Evolutionary conservation across 805 yeast genomes (phyloP).

Genomic region (Scheffersomyces lignosus): DNA sequence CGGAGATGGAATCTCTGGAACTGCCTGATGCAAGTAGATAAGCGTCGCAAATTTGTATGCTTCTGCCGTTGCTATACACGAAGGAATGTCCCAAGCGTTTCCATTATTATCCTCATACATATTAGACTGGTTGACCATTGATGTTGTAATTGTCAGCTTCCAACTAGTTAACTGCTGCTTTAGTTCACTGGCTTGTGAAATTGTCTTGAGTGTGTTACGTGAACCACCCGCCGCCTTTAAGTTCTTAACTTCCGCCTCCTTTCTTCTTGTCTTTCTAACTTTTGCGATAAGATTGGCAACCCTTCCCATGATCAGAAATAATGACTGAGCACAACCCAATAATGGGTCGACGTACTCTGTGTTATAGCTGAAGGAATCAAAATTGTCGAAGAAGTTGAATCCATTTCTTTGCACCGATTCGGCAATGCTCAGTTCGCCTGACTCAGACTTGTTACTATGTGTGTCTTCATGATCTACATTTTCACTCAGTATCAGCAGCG

Average conservation of each 20-base stretch:
- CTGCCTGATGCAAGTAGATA: conserved; percentile 65
- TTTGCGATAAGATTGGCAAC: conserved; percentile 57
- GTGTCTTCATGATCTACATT: conserved; percentile 3
- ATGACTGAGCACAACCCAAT: conserved; percentile 64
- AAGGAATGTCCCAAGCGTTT: conserved; percentile 51
- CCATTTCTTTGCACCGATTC: conserved; percentile 5
- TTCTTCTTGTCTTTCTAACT: conserved; percentile 39
- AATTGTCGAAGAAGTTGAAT: conserved; percentile 39
- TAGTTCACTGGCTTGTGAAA: conserved; percentile 56
- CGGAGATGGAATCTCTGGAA: conserved; percentile 63
- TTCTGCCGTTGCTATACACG: conserved; percentile 69
- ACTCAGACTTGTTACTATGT: conserved; percentile 20
- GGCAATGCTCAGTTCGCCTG: conserved; percentile 21
- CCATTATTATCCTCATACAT: conserved; percentile 13
- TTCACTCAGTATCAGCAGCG: conserved; percentile 1
- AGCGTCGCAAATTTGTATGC: conserved; percentile 63
- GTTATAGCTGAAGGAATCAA: conserved; percentile 31
- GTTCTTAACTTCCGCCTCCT: conserved; percentile 6
- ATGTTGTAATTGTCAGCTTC: conserved; percentile 49
- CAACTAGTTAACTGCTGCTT: conserved; percentile 54
- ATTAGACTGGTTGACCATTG: conserved; percentile 36
- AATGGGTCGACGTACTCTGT: conserved; percentile 58
- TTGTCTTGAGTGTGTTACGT: conserved; percentile 44
- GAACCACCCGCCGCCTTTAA: conserved; percentile 1
- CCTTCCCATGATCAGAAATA: conserved; percentile 64